Percentiles rank a stretch among this genome's conserved stretches.
phyloP scores from a whole-genome alignment of 441 rosid species.

The Eugenia klotzschiana region DNA sequence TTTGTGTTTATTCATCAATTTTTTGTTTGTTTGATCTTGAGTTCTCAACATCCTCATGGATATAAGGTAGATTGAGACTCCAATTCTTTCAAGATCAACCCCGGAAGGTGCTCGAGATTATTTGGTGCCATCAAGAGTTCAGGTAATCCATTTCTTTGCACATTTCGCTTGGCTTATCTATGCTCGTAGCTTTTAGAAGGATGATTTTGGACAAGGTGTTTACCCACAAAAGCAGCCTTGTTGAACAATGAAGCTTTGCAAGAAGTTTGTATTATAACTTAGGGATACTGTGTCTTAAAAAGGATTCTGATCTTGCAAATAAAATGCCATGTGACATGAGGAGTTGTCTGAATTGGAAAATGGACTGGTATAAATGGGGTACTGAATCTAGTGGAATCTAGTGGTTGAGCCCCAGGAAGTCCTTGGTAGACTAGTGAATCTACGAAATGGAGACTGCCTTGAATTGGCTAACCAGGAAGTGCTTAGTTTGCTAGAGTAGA shows the following conservation, averaged over 20 bases:
- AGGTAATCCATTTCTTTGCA: conserved; percentile 31
- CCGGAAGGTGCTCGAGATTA: conserved; percentile 98
- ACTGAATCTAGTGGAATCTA: background rate
- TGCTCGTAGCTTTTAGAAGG: background rate
- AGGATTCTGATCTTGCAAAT: background rate
- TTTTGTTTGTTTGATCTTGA: conserved; percentile 17
- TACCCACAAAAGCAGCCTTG: background rate
- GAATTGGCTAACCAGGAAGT: background rate
- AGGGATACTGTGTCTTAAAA: background rate
- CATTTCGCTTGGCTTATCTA: background rate
- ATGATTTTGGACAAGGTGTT: background rate
- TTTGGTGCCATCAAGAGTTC: conserved; percentile 93
- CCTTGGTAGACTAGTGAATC: background rate
- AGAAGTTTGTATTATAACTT: background rate
- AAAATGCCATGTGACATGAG: background rate
- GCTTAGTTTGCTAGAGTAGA: background rate
- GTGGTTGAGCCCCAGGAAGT: background rate
- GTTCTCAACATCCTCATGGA: conserved; percentile 14
- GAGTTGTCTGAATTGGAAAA: background rate
- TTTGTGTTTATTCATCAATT: background rate
- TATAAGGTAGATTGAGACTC: conserved; percentile 90
- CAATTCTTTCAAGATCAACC: conserved; percentile 88
- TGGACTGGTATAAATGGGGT: background rate
- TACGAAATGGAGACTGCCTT: background rate
- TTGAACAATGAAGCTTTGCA: background rate